Conservation (phyloP, 1,284 basidiomycete species). For the Ganoderma resinaceum region DNA sequence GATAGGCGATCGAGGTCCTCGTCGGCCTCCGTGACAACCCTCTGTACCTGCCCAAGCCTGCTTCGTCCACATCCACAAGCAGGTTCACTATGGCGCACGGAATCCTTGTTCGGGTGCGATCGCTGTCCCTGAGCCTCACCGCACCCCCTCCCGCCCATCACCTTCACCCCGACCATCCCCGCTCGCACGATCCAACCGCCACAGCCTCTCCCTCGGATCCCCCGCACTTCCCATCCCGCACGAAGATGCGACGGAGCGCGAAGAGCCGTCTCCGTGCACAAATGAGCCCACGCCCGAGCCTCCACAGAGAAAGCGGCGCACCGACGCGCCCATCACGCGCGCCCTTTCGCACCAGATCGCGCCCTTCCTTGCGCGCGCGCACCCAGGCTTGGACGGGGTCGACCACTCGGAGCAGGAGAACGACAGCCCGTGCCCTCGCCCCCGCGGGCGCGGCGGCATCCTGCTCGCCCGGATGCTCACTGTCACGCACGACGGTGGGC, state of each 20-base stretch:
- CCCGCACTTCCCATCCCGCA: slow-evolving; percentile 27
- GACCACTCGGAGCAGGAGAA: slow-evolving; percentile 11
- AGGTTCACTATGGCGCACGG: neutral
- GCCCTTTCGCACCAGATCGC: slow-evolving; percentile 32
- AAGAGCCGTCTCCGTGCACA: too few species aligned
- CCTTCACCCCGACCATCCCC: slow-evolving; percentile 30
- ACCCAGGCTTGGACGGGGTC: too few species aligned
- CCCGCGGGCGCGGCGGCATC: slow-evolving; percentile 2
- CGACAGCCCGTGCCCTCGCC: neutral
- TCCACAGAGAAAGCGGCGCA: slow-evolving; percentile 31
- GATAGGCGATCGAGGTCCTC: slow-evolving; percentile 54
- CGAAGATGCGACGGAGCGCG: slow-evolving; percentile 27
- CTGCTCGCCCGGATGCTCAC: slow-evolving; percentile 2
- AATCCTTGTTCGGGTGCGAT: neutral
- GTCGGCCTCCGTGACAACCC: slow-evolving; percentile 52
- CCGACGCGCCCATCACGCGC: slow-evolving; percentile 24
- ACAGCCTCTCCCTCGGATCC: slow-evolving; percentile 16
- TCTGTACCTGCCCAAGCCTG: slow-evolving; percentile 14
- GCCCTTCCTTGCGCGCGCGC: slow-evolving; percentile 14
- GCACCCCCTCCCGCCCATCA: neutral
- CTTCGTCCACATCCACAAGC: slow-evolving; percentile 14
- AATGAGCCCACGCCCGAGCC: slow-evolving; percentile 6
- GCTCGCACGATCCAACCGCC: slow-evolving; percentile 25
- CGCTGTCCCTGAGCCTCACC: neutral
- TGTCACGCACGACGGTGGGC: too few species aligned